Evolutionary conservation across 148 eudicot genomes (phyloP).

Genomic region (Tetragonia tetragonoides): DNA sequence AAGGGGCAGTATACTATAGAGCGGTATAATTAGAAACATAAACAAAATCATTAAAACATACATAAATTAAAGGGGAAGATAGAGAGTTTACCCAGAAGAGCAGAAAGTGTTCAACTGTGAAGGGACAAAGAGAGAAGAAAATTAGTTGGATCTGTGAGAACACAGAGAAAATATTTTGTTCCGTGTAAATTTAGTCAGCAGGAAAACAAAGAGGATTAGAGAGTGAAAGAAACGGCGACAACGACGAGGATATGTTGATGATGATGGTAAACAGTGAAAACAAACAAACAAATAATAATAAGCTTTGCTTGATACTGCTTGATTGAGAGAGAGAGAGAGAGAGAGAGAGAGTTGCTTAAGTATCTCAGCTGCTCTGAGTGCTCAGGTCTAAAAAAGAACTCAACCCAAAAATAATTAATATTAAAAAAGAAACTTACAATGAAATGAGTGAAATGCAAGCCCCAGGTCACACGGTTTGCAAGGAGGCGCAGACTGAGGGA

Average conservation of each 20-base stretch:
- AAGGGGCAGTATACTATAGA: no score
- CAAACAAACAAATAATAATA: neutral
- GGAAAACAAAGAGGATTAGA: neutral
- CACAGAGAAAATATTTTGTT: constrained; percentile 21
- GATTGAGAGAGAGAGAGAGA: neutral
- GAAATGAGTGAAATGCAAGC: neutral
- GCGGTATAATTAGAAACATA: neutral
- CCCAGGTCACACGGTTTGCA: no score
- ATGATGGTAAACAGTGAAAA: constrained; percentile 3
- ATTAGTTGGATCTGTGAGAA: constrained; percentile 38
- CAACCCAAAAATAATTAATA: neutral
- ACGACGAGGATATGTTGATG: constrained; percentile 1
- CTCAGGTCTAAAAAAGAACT: neutral
- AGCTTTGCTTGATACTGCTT: neutral
- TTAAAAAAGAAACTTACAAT: neutral
- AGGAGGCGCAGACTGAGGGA: neutral
- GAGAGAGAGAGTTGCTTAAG: neutral
- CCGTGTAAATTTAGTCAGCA: constrained; percentile 10
- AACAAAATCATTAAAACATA: neutral
- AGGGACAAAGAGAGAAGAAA: neutral
- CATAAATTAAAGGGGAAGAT: neutral
- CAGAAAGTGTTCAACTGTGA: constrained; percentile 21
- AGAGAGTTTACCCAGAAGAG: constrained; percentile 31
- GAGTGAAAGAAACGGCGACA: constrained; percentile 27
- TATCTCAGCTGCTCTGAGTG: neutral